phyloP scores from a whole-genome alignment of 1,139 yeast genomes.

The Yarrowia galli region DNA sequence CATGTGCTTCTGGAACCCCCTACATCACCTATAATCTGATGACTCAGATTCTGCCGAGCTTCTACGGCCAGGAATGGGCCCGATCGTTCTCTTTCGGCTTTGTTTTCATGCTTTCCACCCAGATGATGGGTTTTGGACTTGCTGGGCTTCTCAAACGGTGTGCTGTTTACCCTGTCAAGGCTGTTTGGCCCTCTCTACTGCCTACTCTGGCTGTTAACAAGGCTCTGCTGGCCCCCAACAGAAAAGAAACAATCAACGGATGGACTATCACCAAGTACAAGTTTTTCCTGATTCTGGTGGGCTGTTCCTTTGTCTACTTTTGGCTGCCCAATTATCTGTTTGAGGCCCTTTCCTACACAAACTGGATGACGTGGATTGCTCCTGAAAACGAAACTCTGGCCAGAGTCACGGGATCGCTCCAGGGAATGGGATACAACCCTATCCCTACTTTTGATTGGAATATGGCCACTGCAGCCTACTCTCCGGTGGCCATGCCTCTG shows the following conservation, averaged over 20 bases:
- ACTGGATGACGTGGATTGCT: constrained; percentile 70
- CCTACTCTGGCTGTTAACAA: constrained; percentile 53
- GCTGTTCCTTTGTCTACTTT: constrained; percentile 57
- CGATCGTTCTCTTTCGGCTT: constrained; percentile 55
- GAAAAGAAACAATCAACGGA: constrained; percentile 54
- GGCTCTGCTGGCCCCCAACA: constrained; percentile 56
- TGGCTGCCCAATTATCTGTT: constrained; percentile 66
- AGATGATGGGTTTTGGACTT: constrained; percentile 64
- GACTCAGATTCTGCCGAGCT: constrained; percentile 47
- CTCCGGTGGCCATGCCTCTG: constrained; percentile 56
- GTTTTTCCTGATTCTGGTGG: constrained; percentile 55
- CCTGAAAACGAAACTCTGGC: constrained; percentile 64
- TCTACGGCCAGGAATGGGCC: constrained; percentile 46
- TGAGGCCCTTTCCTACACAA: constrained; percentile 60
- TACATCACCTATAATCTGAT: constrained; percentile 49
- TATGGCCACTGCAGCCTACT: constrained; percentile 48
- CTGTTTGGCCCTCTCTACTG: constrained; percentile 65
- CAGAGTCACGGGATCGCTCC: constrained; percentile 59
- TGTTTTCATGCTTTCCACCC: constrained; percentile 61
- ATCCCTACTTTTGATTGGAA: constrained; percentile 62
- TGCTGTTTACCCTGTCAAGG: constrained; percentile 61
- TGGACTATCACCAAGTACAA: constrained; percentile 60
- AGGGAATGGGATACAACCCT: constrained; percentile 66
- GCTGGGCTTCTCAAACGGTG: constrained; percentile 60
- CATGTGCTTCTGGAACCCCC: constrained; percentile 45